Percentiles rank a stretch among this genome's conserved stretches.
These are phyloP conservation scores for Pezicula rhizophila DNA, from an alignment of 2,329 filamentous ascomycete species.

Conservation along the genomic window DNA sequence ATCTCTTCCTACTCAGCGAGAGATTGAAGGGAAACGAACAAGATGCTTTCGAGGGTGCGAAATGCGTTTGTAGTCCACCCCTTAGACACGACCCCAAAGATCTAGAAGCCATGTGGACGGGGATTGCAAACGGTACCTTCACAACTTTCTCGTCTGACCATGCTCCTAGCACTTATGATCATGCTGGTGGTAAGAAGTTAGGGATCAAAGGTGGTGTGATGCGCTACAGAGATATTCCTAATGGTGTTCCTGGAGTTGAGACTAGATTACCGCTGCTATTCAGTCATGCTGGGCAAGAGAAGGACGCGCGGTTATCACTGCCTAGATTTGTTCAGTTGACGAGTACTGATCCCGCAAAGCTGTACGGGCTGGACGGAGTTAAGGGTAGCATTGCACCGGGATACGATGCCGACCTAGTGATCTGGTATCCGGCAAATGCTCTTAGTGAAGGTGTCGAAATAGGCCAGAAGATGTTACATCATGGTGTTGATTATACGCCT, in stretches of 20 bases:
- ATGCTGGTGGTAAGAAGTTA: conserved; percentile 16
- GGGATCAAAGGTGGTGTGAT: conserved; percentile 14
- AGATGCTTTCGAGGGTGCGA: conserved; percentile 42
- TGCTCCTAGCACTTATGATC: conserved; percentile 15
- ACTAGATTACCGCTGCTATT: conserved; percentile 17
- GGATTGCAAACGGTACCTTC: conserved; percentile 47
- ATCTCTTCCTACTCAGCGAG: conserved; percentile 47
- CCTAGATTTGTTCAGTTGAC: conserved; percentile 19
- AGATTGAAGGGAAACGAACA: conserved; percentile 34
- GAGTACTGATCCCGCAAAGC: conserved; percentile 14
- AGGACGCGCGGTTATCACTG: conserved; percentile 10
- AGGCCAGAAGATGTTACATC: conserved; percentile 15
- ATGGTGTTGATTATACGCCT: conserved; percentile 20
- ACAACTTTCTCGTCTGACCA: conserved; percentile 41
- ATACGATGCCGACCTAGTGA: conserved; percentile 19
- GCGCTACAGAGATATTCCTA: conserved; percentile 18
- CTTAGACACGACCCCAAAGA: conserved; percentile 41
- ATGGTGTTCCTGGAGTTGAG: conserved; percentile 18
- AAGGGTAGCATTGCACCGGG: conserved; percentile 19
- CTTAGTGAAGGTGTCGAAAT: conserved; percentile 9
- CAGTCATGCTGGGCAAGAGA: conserved; percentile 9
- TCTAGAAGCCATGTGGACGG: conserved; percentile 44
- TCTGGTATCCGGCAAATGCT: conserved; percentile 17
- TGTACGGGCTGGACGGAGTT: conserved; percentile 16
- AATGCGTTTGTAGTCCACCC: conserved; percentile 48